Evolutionary conservation across 1,284 basidiomycete species (phyloP).

Genomic region (Neonothopanus nambi): DNA sequence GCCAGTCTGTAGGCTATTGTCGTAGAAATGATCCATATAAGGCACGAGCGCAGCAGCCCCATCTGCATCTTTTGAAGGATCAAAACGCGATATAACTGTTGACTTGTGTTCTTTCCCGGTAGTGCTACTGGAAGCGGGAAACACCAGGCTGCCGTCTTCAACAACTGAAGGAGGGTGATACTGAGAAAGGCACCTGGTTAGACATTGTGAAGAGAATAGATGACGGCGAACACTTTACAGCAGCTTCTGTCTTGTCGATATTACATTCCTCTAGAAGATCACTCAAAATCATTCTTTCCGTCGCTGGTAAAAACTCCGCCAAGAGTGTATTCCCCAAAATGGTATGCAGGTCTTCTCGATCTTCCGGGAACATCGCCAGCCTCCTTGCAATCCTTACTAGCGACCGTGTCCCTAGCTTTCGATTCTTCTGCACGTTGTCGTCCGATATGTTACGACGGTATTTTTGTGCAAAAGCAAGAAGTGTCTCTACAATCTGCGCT

Average conservation of each 20-base stretch:
- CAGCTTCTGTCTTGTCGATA: constrained; percentile 41
- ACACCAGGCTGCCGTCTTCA: constrained; percentile 40
- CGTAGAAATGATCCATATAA: constrained; percentile 68
- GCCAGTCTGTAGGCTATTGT: constrained; percentile 66
- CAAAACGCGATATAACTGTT: constrained; percentile 49
- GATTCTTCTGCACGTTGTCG: constrained; percentile 58
- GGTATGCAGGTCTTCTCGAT: constrained; percentile 41
- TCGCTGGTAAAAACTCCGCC: constrained; percentile 59
- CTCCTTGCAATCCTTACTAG: constrained; percentile 56
- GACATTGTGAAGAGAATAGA: background rate
- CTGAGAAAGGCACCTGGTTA: constrained; percentile 29
- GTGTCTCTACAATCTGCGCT: constrained; percentile 28
- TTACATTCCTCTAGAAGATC: constrained; percentile 50
- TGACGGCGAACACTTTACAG: constrained; percentile 34
- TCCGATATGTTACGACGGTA: constrained; percentile 55
- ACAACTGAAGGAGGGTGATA: constrained; percentile 49
- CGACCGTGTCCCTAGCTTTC: constrained; percentile 60
- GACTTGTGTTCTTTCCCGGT: constrained; percentile 30
- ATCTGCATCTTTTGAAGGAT: constrained; percentile 46
- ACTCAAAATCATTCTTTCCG: constrained; percentile 57
- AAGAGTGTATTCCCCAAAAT: constrained; percentile 53
- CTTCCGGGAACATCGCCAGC: constrained; percentile 44
- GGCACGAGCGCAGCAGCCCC: constrained; percentile 59
- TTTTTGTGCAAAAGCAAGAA: constrained; percentile 53
- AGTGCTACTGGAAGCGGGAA: constrained; percentile 43